Percentiles rank a stretch among this genome's conserved stretches.
Conservation (phyloP, 192 early-diverging fungal species). For the Pecoramyces ruminantium region DNA sequence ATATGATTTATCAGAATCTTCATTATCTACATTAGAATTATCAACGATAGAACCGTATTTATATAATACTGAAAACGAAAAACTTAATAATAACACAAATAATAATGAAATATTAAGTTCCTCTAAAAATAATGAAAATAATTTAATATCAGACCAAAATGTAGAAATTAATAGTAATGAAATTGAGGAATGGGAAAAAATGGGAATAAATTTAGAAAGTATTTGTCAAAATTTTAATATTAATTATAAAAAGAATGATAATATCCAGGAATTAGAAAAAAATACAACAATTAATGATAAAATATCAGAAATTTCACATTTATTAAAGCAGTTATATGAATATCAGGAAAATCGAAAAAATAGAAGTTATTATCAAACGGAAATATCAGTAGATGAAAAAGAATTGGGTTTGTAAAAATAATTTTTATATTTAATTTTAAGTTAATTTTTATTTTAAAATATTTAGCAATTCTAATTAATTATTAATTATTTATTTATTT, state of each 20-base stretch:
- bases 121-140: not conserved
- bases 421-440: not conserved
- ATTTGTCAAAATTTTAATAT: not conserved
- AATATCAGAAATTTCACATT: not conserved
- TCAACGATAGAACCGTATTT: not conserved
- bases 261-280: not conserved
- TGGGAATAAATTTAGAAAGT: not conserved
- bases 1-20: not conserved
- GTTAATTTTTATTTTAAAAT: too few relatives aligned
- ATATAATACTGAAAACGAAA: not conserved
- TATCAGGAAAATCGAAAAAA: not conserved
- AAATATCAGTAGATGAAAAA: not conserved
- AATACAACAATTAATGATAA: not conserved
- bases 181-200: not conserved
- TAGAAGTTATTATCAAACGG: not conserved
- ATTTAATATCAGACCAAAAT: not conserved
- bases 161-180: not conserved
- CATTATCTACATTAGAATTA: not conserved
- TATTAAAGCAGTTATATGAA: not conserved
- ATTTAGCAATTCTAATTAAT: too few relatives aligned
- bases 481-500: not conserved
- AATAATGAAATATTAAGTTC: not conserved
- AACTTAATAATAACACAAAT: not conserved
- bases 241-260: not conserved
- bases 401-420: not conserved